Percentiles rank a stretch among this genome's conserved stretches.
Conservation (phyloP, 805 yeast genomes). For the Schwanniomyces vanrijiae region DNA sequence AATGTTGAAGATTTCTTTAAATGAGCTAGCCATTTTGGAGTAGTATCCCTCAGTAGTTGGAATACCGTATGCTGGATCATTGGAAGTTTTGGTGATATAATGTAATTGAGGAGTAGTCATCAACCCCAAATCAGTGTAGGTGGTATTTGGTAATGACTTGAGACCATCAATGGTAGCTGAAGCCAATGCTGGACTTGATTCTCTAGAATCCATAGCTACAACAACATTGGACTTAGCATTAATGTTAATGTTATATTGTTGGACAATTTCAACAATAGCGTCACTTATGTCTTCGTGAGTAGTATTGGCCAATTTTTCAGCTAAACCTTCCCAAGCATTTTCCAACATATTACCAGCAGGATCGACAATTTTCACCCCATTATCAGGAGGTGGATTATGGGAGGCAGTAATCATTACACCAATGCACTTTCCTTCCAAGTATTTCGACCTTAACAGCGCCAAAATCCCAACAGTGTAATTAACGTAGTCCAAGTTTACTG, state of each 20-base stretch:
- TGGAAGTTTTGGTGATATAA: constrained; percentile 72
- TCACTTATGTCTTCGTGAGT: constrained; percentile 41
- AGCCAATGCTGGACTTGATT: constrained; percentile 69
- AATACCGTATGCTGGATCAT: constrained; percentile 63
- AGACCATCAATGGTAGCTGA: constrained; percentile 63
- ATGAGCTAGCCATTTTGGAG: constrained; percentile 56
- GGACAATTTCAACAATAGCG: constrained; percentile 38
- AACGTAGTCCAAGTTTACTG: constrained; percentile 70
- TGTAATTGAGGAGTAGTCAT: constrained; percentile 95
- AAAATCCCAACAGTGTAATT: constrained; percentile 80
- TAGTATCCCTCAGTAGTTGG: constrained; percentile 71
- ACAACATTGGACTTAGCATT: constrained; percentile 46
- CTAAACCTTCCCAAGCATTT: constrained; percentile 78
- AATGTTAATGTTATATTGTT: constrained; percentile 47
- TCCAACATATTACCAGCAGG: constrained; percentile 90
- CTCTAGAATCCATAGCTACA: constrained; percentile 87
- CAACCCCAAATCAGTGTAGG: constrained; percentile 57
- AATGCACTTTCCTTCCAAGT: constrained; percentile 62
- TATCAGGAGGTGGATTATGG: constrained; percentile 88
- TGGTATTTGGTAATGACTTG: constrained; percentile 42
- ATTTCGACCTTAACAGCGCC: constrained; percentile 81
- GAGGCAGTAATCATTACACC: constrained; percentile 98
- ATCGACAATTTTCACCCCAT: constrained; percentile 92
- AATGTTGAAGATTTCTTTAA: constrained; percentile 41
- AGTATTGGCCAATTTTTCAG: constrained; percentile 79